Conservation (phyloP, 1,284 basidiomycete species). For the Termitomyces sp. region DNA sequence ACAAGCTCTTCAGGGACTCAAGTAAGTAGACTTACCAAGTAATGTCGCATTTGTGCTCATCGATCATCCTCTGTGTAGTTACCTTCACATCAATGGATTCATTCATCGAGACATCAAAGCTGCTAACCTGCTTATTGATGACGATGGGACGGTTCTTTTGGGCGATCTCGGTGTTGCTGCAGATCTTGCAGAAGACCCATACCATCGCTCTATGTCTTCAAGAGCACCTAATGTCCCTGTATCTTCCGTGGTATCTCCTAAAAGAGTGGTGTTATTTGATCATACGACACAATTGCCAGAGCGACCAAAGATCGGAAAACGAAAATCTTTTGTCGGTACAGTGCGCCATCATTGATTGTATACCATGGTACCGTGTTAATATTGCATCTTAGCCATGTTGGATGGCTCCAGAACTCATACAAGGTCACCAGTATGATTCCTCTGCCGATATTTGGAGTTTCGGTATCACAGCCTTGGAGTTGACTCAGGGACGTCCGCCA, state of each 20-base stretch:
- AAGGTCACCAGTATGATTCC: slow-evolving; percentile 77
- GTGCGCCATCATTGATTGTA: slow-evolving; percentile 29
- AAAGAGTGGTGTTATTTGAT: slow-evolving; percentile 32
- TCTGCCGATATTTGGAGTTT: slow-evolving; percentile 91
- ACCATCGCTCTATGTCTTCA: slow-evolving; percentile 18
- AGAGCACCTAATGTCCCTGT: slow-evolving; percentile 5
- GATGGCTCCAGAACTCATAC: slow-evolving; percentile 92
- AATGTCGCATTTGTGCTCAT: neutral
- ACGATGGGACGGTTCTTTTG: slow-evolving; percentile 83
- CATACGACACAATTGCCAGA: slow-evolving; percentile 19
- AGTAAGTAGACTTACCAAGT: slow-evolving; percentile 42
- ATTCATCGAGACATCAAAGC: slow-evolving; percentile 89
- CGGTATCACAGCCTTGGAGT: slow-evolving; percentile 84
- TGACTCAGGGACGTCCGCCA: slow-evolving; percentile 80
- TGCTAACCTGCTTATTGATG: slow-evolving; percentile 83
- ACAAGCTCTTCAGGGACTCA: slow-evolving; percentile 79
- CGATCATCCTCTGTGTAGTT: slow-evolving; percentile 36
- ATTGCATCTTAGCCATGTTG: slow-evolving; percentile 63
- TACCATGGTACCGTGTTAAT: neutral
- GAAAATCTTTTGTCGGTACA: slow-evolving; percentile 88
- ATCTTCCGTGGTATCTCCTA: slow-evolving; percentile 14
- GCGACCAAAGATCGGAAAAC: slow-evolving; percentile 53
- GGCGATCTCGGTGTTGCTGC: slow-evolving; percentile 88
- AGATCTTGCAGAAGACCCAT: slow-evolving; percentile 64
- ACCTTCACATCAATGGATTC: slow-evolving; percentile 84